These are phyloP conservation scores for Leishmania martiniquensis DNA, from an alignment of 208 protist species.

Conservation along the genomic window DNA sequence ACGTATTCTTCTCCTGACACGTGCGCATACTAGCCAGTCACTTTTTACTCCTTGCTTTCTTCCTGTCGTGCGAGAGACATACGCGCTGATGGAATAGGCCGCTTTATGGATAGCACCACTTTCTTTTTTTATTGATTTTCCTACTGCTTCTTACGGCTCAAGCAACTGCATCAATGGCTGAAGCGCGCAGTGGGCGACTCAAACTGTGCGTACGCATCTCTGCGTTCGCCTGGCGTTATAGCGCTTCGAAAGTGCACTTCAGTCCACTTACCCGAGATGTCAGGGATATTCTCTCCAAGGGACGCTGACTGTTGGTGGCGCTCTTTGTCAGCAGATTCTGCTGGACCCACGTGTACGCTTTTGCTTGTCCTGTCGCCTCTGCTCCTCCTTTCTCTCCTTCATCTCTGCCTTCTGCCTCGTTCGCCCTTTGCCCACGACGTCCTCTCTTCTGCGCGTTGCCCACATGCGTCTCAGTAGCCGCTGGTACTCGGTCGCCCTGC, in stretches of 20 bases:
- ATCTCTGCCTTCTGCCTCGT: not conserved
- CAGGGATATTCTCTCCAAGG: not conserved
- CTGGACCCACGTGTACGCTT: not conserved
- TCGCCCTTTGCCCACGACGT: not conserved
- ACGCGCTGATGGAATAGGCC: not conserved
- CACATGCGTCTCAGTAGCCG: not conserved
- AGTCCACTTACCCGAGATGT: not conserved
- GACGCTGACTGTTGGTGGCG: not conserved
- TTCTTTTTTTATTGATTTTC: not conserved
- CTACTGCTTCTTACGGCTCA: not conserved
- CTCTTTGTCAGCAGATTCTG: not conserved
- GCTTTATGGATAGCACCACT: not conserved
- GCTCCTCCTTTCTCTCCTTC: not conserved
- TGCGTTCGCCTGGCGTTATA: not conserved
- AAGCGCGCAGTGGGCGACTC: not conserved
- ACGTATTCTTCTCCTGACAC: slow-evolving; percentile 54
- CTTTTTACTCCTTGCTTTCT: not conserved
- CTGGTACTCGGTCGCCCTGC: not conserved
- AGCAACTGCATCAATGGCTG: not conserved
- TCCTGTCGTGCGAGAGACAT: not conserved
- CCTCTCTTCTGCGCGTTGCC: not conserved
- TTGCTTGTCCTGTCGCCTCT: not conserved
- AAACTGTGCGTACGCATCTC: not conserved
- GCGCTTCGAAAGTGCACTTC: not conserved
- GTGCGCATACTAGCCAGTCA: not conserved